Evolutionary conservation across 2,329 filamentous ascomycete genomes (phyloP).

Genomic region (Myriosclerotinia duriaeana): DNA sequence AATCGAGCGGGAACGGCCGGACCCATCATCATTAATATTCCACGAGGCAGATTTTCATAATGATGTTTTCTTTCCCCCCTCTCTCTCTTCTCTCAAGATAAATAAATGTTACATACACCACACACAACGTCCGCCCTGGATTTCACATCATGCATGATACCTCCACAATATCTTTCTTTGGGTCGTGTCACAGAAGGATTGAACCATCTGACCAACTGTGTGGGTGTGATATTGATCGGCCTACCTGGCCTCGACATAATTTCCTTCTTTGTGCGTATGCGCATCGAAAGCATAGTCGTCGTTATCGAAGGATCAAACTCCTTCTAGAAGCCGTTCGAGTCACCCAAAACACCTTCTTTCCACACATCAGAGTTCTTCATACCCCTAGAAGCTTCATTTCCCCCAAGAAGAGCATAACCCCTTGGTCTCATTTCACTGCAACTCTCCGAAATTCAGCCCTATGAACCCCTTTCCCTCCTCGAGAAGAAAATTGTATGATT

Average conservation of each 20-base stretch:
- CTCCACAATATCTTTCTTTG: slow-evolving; percentile 15
- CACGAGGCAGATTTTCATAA: slow-evolving; percentile 5
- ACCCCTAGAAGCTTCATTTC: slow-evolving; percentile 9
- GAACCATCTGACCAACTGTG: slow-evolving; percentile 16
- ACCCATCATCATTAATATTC: background rate
- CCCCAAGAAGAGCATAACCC: slow-evolving; percentile 4
- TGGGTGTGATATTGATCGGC: background rate
- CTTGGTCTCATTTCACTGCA: slow-evolving; percentile 18
- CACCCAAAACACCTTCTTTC: background rate
- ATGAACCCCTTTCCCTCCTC: slow-evolving; percentile 18
- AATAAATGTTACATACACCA: background rate
- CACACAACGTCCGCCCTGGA: slow-evolving; percentile 7
- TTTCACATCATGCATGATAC: slow-evolving; percentile 10
- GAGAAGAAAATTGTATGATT: background rate
- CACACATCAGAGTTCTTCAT: background rate
- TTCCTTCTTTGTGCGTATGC: background rate
- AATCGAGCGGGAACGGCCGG: slow-evolving; percentile 10
- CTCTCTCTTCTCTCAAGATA: background rate
- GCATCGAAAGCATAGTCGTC: background rate
- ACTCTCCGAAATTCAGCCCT: slow-evolving; percentile 23
- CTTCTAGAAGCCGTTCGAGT: slow-evolving; percentile 12
- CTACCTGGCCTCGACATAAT: background rate
- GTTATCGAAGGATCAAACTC: slow-evolving; percentile 10
- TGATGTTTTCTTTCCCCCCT: background rate
- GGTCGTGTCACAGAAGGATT: slow-evolving; percentile 23